Evolutionary conservation across 2,329 filamentous ascomycete species (phyloP).

Genomic region (Aspergillus awamori): DNA sequence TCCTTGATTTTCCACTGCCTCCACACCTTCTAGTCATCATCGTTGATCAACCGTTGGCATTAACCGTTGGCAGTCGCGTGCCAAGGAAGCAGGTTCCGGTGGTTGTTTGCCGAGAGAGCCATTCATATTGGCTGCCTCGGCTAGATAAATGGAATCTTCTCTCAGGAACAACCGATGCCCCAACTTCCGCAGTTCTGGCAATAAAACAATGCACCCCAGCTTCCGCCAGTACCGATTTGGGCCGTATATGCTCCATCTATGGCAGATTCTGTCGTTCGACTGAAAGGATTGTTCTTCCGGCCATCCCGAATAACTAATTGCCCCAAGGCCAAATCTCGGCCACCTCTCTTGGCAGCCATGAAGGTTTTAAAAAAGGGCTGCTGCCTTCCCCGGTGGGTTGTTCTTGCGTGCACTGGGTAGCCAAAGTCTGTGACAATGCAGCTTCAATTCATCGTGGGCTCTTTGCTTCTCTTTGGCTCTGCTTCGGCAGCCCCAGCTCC

Average conservation of each 20-base stretch:
- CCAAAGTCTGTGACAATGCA: conserved; percentile 14
- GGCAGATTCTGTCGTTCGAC: not conserved
- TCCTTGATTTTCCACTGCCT: not conserved
- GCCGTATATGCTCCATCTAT: not conserved
- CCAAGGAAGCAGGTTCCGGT: not conserved
- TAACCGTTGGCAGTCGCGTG: not conserved
- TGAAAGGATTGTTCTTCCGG: not conserved
- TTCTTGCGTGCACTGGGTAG: not conserved
- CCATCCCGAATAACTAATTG: not conserved
- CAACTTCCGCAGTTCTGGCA: not conserved
- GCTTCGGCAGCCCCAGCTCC: conserved; percentile 20
- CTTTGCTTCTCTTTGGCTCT: conserved; percentile 16
- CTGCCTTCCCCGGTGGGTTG: not conserved
- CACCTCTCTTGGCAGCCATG: not conserved
- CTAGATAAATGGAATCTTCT: not conserved
- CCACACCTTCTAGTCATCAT: not conserved
- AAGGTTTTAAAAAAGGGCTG: not conserved
- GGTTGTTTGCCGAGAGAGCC: conserved; percentile 8
- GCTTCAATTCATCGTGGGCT: conserved; percentile 12
- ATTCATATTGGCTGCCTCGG: conserved; percentile 7
- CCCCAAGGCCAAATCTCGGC: not conserved
- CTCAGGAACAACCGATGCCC: not conserved
- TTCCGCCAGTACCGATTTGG: not conserved
- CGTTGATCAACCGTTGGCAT: not conserved
- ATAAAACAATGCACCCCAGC: conserved; percentile 1